These are phyloP conservation scores for Peterozyma xylosa DNA, from an alignment of 805 yeast species.

Conservation along the genomic window DNA sequence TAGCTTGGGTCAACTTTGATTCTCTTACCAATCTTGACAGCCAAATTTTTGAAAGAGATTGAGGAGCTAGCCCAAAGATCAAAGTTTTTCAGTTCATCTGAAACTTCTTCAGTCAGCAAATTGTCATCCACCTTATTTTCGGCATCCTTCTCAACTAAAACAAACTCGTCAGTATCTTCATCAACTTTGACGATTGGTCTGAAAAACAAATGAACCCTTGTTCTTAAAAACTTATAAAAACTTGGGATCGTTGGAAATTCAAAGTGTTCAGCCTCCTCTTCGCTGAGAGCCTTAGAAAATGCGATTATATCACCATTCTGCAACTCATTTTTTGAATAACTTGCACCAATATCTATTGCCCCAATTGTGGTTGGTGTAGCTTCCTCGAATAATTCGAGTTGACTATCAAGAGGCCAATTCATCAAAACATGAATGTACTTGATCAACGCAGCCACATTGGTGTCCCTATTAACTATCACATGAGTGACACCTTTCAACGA, in stretches of 20 bases:
- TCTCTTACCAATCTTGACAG: constrained; percentile 48
- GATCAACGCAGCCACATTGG: constrained; percentile 30
- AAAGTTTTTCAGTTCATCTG: constrained; percentile 19
- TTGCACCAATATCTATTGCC: constrained; percentile 25
- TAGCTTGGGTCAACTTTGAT: constrained; percentile 50
- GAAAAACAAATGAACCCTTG: constrained; percentile 54
- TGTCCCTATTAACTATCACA: constrained; percentile 40
- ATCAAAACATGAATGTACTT: constrained; percentile 33
- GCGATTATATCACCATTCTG: constrained; percentile 62
- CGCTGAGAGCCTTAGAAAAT: constrained; percentile 15
- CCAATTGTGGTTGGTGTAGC: constrained; percentile 47
- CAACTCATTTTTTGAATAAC: constrained; percentile 52
- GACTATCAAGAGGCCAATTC: constrained; percentile 25
- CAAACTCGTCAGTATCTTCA: constrained; percentile 43
- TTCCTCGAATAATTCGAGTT: constrained; percentile 50
- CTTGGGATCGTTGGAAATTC: constrained; percentile 30
- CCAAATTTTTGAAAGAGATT: constrained; percentile 51
- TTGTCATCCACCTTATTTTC: constrained; percentile 9
- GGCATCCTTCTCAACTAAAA: constrained; percentile 27
- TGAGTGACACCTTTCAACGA: constrained; percentile 63
- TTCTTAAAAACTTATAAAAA: constrained; percentile 46
- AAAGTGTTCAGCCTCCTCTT: constrained; percentile 6
- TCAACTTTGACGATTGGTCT: constrained; percentile 31
- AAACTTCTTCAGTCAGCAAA: constrained; percentile 8
- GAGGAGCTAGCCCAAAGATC: constrained; percentile 65